Evolutionary conservation across 176 grass and related monocot genomes (phyloP).

Genomic region (Eleusine coracana): DNA sequence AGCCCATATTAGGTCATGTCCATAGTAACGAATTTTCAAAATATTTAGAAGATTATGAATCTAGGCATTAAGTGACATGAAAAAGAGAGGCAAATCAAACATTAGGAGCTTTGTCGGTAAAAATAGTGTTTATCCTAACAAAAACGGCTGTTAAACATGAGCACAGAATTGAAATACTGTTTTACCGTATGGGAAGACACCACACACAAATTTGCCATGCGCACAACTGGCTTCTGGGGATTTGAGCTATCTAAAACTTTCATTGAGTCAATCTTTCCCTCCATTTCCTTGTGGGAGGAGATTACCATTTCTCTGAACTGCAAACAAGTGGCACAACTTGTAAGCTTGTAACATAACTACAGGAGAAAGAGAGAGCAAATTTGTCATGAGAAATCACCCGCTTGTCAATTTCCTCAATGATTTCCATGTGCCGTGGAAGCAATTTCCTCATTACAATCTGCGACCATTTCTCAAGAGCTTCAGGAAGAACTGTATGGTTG

Average conservation of each 20-base stretch:
- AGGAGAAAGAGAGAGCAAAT: constrained; percentile 6
- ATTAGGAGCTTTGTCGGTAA: not conserved
- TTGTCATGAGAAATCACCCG: constrained; percentile 43
- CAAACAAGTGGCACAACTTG: constrained; percentile 41
- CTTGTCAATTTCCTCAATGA: constrained; percentile 82
- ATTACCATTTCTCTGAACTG: constrained; percentile 86
- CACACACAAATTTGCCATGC: constrained; percentile 83
- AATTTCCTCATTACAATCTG: constrained; percentile 69
- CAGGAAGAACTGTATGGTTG: constrained; percentile 84
- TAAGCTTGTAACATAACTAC: constrained; percentile 43
- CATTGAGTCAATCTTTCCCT: constrained; percentile 62
- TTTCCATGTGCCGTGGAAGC: constrained; percentile 88
- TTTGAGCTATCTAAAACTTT: constrained; percentile 73
- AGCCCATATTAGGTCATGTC: not conserved
- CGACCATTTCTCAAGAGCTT: constrained; percentile 88
- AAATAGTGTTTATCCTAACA: not conserved
- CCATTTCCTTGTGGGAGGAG: constrained; percentile 68
- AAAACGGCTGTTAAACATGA: constrained; percentile 24
- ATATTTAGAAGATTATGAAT: not conserved
- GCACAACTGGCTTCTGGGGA: constrained; percentile 82
- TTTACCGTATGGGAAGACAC: constrained; percentile 67
- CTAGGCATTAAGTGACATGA: not conserved
- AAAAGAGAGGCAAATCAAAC: not conserved
- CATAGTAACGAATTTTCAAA: constrained; percentile 18
- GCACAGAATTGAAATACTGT: constrained; percentile 12